Conservation (phyloP, 805 yeast species). For the Isabelozyma gotoi region DNA sequence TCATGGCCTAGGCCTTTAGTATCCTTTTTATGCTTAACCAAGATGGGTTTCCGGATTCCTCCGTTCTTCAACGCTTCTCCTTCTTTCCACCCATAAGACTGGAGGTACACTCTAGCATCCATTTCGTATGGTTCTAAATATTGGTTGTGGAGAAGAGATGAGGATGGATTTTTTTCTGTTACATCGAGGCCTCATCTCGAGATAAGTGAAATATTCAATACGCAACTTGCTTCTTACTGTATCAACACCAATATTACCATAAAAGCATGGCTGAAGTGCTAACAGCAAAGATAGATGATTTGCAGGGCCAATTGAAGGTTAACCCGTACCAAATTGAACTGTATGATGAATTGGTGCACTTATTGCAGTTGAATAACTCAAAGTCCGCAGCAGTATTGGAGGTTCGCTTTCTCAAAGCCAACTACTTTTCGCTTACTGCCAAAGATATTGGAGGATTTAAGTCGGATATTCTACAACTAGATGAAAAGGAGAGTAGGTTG, state of each 20-base stretch:
- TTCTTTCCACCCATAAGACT: constrained; percentile 86
- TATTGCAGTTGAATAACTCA: not conserved
- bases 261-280: not conserved
- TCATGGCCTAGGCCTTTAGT: constrained; percentile 87
- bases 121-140: constrained; percentile 29
- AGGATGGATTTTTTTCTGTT: not conserved
- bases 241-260: not conserved
- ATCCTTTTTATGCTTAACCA: constrained; percentile 89
- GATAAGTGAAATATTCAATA: too few relatives aligned
- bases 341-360: not conserved
- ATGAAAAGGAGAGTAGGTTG: not conserved
- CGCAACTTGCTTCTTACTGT: not conserved
- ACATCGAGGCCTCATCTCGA: not conserved
- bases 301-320: not conserved
- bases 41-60: constrained; percentile 78
- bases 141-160: not conserved
- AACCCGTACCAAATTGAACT: not conserved
- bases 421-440: not conserved
- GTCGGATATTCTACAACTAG: not conserved
- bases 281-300: not conserved
- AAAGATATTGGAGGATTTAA: not conserved
- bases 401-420: not conserved
- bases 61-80: constrained; percentile 84
- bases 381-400: not conserved
- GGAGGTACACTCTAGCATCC: constrained; percentile 74